These are phyloP conservation scores for Backusella morwellensis DNA, from an alignment of 192 early-diverging fungal genomes.

Conservation along the genomic window DNA sequence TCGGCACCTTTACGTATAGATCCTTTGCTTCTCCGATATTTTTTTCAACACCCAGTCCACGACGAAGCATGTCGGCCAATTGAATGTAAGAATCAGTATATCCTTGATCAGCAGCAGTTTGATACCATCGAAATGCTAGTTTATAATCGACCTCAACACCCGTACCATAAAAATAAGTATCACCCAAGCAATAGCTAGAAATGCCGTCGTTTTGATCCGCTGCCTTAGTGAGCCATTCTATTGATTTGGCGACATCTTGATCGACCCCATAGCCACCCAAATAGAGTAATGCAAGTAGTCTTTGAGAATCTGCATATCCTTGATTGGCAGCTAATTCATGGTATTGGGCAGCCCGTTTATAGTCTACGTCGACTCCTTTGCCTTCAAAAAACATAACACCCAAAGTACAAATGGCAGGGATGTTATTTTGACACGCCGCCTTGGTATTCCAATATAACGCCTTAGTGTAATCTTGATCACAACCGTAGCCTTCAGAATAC, in stretches of 20 bases:
- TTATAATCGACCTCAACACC: background rate
- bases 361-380: background rate
- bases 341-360: background rate
- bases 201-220: background rate
- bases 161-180: background rate
- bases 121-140: background rate
- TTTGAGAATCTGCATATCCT: constrained; percentile 10
- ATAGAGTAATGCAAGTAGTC: constrained; percentile 3
- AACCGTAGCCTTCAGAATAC: too few species aligned
- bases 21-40: background rate
- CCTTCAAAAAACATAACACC: background rate
- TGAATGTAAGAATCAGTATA: background rate
- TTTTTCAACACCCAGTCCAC: background rate
- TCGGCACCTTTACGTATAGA: background rate
- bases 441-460: too few species aligned
- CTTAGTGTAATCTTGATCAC: too few species aligned
- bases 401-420: background rate
- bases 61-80: background rate
- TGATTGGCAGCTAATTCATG: background rate
- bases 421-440: background rate
- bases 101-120: background rate
- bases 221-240: background rate
- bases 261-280: background rate
- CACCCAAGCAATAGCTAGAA: background rate
- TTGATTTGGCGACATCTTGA: background rate